Evolutionary conservation across 1,139 yeast species (phyloP).

Genomic region (Meyerozyma athensensis): DNA sequence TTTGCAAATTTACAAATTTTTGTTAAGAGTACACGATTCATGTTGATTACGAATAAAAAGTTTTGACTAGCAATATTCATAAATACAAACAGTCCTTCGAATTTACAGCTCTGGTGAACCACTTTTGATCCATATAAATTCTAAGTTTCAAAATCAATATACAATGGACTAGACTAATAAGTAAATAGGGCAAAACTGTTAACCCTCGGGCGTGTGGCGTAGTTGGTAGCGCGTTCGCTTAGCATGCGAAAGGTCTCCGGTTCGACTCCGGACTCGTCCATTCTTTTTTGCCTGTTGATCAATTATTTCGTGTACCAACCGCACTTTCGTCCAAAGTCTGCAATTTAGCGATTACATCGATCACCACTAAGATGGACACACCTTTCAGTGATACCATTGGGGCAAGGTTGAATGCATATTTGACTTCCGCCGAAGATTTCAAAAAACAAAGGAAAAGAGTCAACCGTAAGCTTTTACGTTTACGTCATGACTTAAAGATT

Average conservation of each 20-base stretch:
- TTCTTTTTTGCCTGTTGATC: conserved; percentile 15
- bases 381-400: conserved; percentile 45
- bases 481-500: conserved; percentile 54
- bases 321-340: neutral
- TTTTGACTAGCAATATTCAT: too few species aligned
- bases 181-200: too few species aligned
- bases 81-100: too few species aligned
- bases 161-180: too few species aligned
- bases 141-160: too few species aligned
- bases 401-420: conserved; percentile 43
- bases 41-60: too few species aligned
- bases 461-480: conserved; percentile 46
- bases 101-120: too few species aligned
- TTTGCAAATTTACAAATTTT: neutral
- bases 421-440: conserved; percentile 48
- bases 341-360: neutral
- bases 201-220: conserved; percentile 96
- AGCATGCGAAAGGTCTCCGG: conserved; percentile 90
- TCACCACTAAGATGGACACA: conserved; percentile 16
- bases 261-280: conserved; percentile 91
- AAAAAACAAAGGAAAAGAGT: conserved; percentile 44
- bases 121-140: too few species aligned
- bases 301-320: neutral
- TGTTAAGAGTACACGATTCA: too few species aligned
- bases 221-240: conserved; percentile 92